A percentile compares a stretch with the other conserved stretches of the same genome.
Conservation (phyloP, 805 yeast species). For the Yamadazyma insecticola region DNA sequence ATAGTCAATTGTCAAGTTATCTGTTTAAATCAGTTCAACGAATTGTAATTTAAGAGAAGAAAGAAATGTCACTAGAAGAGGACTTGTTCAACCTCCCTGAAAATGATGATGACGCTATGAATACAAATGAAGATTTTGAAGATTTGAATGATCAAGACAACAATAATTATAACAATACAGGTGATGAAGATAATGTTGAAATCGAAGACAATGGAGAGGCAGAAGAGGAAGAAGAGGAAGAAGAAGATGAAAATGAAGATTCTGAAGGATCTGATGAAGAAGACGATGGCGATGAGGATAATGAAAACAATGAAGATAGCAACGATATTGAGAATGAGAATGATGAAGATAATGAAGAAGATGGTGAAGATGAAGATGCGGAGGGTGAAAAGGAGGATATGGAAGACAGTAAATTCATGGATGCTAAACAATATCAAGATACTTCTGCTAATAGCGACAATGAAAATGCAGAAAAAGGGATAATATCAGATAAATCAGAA, state of each 20-base stretch:
- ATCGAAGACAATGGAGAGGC: conserved; percentile 14
- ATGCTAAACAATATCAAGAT: conserved; percentile 7
- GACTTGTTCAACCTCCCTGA: conserved; percentile 19
- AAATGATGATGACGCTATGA: conserved; percentile 15
- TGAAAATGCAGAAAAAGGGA: conserved; percentile 2
- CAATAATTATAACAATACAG: conserved; percentile 14
- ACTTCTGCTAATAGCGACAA: no score
- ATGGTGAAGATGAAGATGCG: conserved; percentile 14
- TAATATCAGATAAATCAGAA: conserved; percentile 2
- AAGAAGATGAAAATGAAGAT: conserved; percentile 13
- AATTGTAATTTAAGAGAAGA: no score
- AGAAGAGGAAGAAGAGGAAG: conserved; percentile 15
- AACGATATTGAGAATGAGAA: conserved; percentile 15
- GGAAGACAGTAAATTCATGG: conserved; percentile 5
- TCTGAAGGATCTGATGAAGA: conserved; percentile 15
- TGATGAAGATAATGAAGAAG: conserved; percentile 15
- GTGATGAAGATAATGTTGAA: conserved; percentile 13
- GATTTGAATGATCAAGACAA: conserved; percentile 12
- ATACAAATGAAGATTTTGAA: conserved; percentile 13
- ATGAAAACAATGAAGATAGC: conserved; percentile 12
- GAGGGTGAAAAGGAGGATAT: conserved; percentile 15
- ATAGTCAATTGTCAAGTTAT: no score
- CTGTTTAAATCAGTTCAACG: no score
- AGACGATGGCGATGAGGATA: conserved; percentile 11
- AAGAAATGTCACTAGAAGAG: conserved; percentile 18